Evolutionary conservation across 352 stramenopile species (phyloP).

Genomic region (Globisporangium paroecandrum): DNA sequence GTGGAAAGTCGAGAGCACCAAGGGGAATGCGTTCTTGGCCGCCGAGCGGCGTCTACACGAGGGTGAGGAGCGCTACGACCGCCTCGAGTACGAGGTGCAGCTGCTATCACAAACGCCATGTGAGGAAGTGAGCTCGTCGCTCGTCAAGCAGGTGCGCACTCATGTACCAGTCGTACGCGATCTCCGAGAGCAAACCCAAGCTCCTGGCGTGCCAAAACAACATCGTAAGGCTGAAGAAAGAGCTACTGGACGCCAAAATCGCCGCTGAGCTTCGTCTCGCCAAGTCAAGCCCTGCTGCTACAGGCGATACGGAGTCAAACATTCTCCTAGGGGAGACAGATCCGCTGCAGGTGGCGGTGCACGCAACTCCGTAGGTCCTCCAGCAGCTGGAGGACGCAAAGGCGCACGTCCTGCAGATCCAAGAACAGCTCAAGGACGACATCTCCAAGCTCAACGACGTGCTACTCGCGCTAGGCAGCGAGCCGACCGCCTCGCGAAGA

Average conservation of each 20-base stretch:
- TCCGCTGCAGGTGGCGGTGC: neutral
- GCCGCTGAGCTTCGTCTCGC: constrained; percentile 39
- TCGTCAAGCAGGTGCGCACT: constrained; percentile 41
- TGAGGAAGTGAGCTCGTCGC: constrained; percentile 45
- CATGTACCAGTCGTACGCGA: constrained; percentile 30
- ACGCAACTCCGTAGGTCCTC: neutral
- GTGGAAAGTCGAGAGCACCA: constrained; percentile 75
- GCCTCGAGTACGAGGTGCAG: constrained; percentile 61
- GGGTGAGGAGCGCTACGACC: constrained; percentile 68
- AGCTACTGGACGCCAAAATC: constrained; percentile 36
- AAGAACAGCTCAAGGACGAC: constrained; percentile 43
- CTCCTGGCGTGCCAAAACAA: constrained; percentile 35
- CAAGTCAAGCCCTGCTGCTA: constrained; percentile 15
- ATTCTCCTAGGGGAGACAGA: neutral
- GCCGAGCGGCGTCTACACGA: constrained; percentile 47
- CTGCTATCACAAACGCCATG: constrained; percentile 46
- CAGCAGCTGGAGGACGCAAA: constrained; percentile 40
- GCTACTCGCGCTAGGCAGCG: constrained; percentile 35
- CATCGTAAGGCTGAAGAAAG: constrained; percentile 39
- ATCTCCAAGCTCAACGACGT: constrained; percentile 46
- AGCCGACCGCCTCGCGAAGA: constrained; percentile 39
- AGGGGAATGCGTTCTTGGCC: constrained; percentile 67
- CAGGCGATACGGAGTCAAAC: neutral
- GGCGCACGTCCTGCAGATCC: constrained; percentile 34
- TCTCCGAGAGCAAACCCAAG: constrained; percentile 38